Evolutionary conservation across 495 filamentous ascomycete genomes (phyloP).

Genomic region (Glonium stellatum): DNA sequence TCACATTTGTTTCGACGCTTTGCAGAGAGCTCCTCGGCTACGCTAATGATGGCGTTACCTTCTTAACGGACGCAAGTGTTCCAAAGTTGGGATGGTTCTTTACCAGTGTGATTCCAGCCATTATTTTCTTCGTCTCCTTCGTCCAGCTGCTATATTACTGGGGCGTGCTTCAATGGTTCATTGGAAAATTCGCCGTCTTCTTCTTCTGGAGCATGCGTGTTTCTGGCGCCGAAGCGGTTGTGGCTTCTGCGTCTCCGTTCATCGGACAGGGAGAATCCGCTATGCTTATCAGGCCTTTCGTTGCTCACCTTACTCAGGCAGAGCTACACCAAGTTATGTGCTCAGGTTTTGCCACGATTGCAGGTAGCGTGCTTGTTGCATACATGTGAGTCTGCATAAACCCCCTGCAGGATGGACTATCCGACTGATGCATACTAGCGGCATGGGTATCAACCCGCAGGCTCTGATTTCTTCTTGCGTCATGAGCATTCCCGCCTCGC

Average conservation of each 20-base stretch:
- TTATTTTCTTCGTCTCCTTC: conserved; percentile 88
- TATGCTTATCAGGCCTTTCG: conserved; percentile 83
- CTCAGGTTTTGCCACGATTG: conserved; percentile 62
- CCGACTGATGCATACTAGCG: conserved; percentile 12
- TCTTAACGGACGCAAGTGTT: conserved; percentile 55
- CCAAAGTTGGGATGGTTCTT: conserved; percentile 56
- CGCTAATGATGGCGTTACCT: conserved; percentile 59
- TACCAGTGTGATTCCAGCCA: conserved; percentile 64
- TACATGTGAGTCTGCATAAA: conserved; percentile 22
- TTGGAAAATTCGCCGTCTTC: conserved; percentile 75
- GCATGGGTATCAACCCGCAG: conserved; percentile 71
- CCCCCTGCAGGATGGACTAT: background rate
- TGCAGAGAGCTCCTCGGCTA: conserved; percentile 66
- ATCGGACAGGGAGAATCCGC: conserved; percentile 91
- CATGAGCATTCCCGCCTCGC: conserved; percentile 85
- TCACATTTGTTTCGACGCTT: conserved; percentile 70
- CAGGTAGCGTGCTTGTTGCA: conserved; percentile 61
- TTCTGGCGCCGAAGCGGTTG: conserved; percentile 89
- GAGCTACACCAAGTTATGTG: conserved; percentile 90
- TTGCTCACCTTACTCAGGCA: conserved; percentile 71
- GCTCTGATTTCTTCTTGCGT: conserved; percentile 87
- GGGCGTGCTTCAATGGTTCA: conserved; percentile 77
- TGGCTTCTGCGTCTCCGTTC: conserved; percentile 89
- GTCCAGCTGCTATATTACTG: conserved; percentile 76
- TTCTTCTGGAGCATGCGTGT: conserved; percentile 86